phyloP scores from a whole-genome alignment of 768 basidiomycete species.

The Mrakia hoshinonis region DNA sequence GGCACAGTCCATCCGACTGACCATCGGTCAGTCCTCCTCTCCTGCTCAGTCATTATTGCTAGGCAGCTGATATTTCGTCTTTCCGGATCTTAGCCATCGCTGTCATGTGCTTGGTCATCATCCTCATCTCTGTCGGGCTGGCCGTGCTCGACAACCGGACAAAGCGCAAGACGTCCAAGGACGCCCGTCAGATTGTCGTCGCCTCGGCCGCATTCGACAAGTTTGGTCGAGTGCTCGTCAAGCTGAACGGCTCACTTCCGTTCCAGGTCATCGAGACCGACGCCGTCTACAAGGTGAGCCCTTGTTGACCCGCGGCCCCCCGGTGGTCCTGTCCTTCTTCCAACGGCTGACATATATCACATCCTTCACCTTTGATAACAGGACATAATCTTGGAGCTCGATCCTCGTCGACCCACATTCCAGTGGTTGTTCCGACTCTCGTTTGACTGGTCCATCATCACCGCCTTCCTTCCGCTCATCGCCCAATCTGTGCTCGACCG shows the following conservation, averaged over 20 bases:
- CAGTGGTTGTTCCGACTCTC: constrained; percentile 42
- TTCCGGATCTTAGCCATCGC: constrained; percentile 35
- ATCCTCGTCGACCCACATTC: constrained; percentile 40
- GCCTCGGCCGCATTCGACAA: constrained; percentile 40
- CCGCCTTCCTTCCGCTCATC: constrained; percentile 39
- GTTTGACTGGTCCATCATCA: constrained; percentile 40
- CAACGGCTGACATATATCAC: neutral
- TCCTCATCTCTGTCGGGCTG: constrained; percentile 36
- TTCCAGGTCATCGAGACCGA: constrained; percentile 41
- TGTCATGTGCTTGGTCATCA: constrained; percentile 40
- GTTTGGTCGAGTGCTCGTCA: constrained; percentile 40
- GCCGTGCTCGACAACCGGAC: constrained; percentile 35
- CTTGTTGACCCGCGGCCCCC: neutral
- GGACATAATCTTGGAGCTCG: constrained; percentile 38
- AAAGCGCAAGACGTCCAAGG: constrained; percentile 32
- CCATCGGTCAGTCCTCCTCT: constrained; percentile 34
- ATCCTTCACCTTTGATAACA: constrained; percentile 24
- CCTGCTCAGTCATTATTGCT: neutral
- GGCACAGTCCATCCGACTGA: constrained; percentile 35
- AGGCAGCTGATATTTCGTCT: neutral
- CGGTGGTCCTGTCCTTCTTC: neutral
- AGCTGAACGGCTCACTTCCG: constrained; percentile 40
- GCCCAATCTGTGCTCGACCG: constrained; percentile 32
- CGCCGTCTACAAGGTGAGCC: constrained; percentile 36
- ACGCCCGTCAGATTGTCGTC: constrained; percentile 39